These are phyloP conservation scores for Mucor saturninus DNA, from an alignment of 371 early-diverging fungal species.

Conservation along the genomic window DNA sequence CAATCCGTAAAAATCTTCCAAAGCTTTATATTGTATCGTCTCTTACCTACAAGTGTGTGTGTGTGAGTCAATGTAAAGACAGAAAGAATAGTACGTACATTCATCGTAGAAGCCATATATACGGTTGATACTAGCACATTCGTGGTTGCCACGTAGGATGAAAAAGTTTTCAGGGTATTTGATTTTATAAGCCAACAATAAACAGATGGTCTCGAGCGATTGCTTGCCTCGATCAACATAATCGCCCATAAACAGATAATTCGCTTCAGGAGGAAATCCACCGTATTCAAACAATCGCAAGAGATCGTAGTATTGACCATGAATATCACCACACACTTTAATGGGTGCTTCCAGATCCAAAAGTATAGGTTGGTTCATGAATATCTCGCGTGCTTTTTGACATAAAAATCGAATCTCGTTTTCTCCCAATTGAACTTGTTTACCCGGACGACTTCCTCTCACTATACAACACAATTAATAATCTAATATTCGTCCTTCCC, in stretches of 20 bases:
- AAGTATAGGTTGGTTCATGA: slow-evolving; percentile 92
- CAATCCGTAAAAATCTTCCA: slow-evolving; percentile 99
- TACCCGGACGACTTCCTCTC: slow-evolving; percentile 92
- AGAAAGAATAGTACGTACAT: slow-evolving; percentile 51
- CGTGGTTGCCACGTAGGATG: slow-evolving; percentile 95
- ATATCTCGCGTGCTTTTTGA: slow-evolving; percentile 86
- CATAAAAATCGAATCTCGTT: slow-evolving; percentile 91
- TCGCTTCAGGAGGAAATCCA: slow-evolving; percentile 90
- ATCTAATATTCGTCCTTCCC: neutral
- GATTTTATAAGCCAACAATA: slow-evolving; percentile 89
- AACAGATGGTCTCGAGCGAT: slow-evolving; percentile 76
- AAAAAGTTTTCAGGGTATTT: slow-evolving; percentile 98
- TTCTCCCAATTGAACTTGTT: slow-evolving; percentile 80
- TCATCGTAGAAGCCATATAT: slow-evolving; percentile 99
- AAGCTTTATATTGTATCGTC: slow-evolving; percentile 92
- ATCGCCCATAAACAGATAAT: slow-evolving; percentile 95
- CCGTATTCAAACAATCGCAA: slow-evolving; percentile 92
- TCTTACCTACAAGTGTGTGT: slow-evolving; percentile 72
- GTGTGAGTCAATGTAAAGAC: slow-evolving; percentile 56
- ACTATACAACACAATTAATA: slow-evolving; percentile 56
- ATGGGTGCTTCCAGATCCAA: slow-evolving; percentile 96
- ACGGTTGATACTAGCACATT: slow-evolving; percentile 91
- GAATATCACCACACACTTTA: slow-evolving; percentile 87
- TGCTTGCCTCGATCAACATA: slow-evolving; percentile 97
- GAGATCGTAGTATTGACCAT: slow-evolving; percentile 95